These are phyloP conservation scores for Sarocladiaceae sp. DNA, from an alignment of 2,329 filamentous ascomycete species.

Conservation along the genomic window DNA sequence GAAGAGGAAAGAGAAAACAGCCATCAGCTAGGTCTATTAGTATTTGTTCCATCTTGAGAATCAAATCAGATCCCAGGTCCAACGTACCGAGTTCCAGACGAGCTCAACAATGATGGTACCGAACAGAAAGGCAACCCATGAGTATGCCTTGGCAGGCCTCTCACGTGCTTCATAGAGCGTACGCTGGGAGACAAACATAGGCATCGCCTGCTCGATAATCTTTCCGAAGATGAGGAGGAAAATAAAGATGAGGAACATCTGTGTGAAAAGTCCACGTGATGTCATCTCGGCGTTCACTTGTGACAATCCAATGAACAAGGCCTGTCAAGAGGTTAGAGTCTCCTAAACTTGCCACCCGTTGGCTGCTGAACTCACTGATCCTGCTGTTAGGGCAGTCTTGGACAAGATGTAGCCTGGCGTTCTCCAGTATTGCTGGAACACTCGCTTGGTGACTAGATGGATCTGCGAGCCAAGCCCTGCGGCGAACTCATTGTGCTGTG, in stretches of 20 bases:
- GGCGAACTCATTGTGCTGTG: conserved; percentile 60
- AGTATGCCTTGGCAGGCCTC: conserved; percentile 60
- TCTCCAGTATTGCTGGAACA: conserved; percentile 75
- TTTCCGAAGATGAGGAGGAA: conserved; percentile 63
- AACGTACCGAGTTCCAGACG: conserved; percentile 11
- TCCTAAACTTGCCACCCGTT: neutral
- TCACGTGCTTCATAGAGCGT: conserved; percentile 65
- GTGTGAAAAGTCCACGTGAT: conserved; percentile 61
- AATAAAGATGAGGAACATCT: conserved; percentile 68
- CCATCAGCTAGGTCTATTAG: neutral
- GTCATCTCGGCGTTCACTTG: conserved; percentile 56
- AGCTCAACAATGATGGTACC: conserved; percentile 23
- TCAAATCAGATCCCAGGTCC: neutral
- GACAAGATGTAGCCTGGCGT: conserved; percentile 70
- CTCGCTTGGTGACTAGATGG: conserved; percentile 52
- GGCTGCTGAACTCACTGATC: conserved; percentile 13
- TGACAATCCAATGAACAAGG: conserved; percentile 62
- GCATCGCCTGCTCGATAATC: conserved; percentile 61
- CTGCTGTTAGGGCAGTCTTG: conserved; percentile 53
- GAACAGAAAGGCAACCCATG: conserved; percentile 61
- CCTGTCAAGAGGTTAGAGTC: conserved; percentile 9
- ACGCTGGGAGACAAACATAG: conserved; percentile 62
- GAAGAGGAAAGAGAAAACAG: conserved; percentile 57
- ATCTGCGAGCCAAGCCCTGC: conserved; percentile 58
- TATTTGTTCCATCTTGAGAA: neutral